Conservation (phyloP, 768 basidiomycete species). For the Leccinum barrowsii region DNA sequence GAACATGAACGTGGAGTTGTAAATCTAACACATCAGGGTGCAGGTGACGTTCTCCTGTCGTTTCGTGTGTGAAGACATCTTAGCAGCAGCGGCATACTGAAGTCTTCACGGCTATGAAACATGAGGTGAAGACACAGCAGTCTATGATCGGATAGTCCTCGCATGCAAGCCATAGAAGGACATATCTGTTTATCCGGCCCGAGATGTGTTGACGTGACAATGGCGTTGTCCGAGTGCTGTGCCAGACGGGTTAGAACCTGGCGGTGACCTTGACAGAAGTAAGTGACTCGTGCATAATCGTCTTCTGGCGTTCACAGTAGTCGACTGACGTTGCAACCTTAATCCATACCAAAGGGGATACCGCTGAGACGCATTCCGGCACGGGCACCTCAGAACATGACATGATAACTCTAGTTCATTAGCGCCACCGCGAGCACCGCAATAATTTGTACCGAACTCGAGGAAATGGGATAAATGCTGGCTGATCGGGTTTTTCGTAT, state of each 20-base stretch:
- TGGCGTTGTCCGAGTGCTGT: neutral
- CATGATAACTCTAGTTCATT: neutral
- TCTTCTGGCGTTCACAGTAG: neutral
- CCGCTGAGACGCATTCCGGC: neutral
- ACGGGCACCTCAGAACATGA: neutral
- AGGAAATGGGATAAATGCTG: neutral
- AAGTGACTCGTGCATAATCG: neutral
- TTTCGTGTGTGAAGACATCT: constrained; percentile 2
- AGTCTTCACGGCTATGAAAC: neutral
- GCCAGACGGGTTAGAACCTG: neutral
- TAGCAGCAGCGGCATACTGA: neutral
- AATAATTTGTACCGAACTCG: neutral
- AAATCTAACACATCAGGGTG: neutral
- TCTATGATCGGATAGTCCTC: neutral
- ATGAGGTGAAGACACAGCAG: neutral
- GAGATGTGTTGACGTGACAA: neutral
- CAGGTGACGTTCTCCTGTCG: neutral
- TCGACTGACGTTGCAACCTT: neutral
- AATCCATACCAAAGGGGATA: constrained; percentile 1
- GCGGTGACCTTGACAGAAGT: neutral
- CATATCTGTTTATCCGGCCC: constrained; percentile 1
- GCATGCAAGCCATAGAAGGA: neutral
- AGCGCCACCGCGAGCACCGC: neutral
- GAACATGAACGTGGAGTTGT: neutral
- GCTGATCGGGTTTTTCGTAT: neutral